Percentiles rank a stretch among this genome's conserved stretches.
Conservation (phyloP, 495 filamentous ascomycete species). For the Podospora pseudopauciseta region DNA sequence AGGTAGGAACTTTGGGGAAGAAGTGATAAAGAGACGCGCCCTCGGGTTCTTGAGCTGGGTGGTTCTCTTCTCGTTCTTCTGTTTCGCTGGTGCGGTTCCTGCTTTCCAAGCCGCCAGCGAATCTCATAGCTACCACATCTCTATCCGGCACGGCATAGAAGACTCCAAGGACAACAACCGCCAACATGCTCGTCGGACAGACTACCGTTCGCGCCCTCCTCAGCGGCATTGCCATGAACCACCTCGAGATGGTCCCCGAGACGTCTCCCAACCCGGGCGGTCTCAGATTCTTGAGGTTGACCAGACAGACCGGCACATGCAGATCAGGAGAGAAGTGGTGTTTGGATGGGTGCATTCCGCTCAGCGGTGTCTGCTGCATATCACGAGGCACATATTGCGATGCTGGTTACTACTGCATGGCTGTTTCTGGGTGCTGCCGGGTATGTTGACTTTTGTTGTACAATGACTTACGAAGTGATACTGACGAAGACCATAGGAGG, state of each 20-base stretch:
- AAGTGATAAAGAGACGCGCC: neutral
- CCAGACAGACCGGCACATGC: neutral
- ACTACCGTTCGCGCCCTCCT: neutral
- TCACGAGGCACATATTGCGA: constrained; percentile 17
- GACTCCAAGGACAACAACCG: neutral
- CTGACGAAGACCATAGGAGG: constrained; percentile 1
- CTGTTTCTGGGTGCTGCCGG: constrained; percentile 19
- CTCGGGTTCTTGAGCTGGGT: neutral
- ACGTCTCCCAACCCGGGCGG: neutral
- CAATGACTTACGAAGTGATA: neutral
- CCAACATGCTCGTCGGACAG: neutral
- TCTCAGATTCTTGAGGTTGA: neutral
- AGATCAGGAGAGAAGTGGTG: neutral
- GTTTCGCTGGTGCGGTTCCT: neutral
- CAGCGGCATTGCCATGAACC: neutral
- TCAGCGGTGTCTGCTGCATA: neutral
- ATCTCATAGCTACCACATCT: neutral
- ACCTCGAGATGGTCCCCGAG: neutral
- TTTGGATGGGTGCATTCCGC: neutral
- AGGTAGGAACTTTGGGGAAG: too few species aligned
- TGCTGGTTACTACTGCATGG: constrained; percentile 22
- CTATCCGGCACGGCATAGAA: neutral
- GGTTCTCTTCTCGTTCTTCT: neutral
- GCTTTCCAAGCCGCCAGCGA: neutral
- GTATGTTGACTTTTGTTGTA: neutral